phyloP scores from a whole-genome alignment of 2,329 filamentous ascomycete species.

The Sporothrix schenckii region DNA sequence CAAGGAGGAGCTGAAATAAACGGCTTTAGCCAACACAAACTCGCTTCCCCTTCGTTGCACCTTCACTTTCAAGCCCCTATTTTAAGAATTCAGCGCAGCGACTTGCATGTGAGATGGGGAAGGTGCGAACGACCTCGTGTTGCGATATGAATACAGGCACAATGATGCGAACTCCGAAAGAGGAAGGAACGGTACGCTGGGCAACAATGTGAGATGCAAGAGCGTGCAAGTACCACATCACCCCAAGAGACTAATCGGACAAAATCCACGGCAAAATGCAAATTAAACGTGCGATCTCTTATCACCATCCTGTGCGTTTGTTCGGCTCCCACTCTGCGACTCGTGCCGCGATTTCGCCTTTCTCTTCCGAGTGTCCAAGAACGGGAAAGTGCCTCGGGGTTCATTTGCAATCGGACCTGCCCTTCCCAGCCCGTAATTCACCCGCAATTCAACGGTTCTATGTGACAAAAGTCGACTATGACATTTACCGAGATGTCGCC shows the following conservation, averaged over 20 bases:
- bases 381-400: not conserved
- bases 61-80: constrained; percentile 6
- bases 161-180: not conserved
- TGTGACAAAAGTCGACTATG: not conserved
- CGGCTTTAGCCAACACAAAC: not conserved
- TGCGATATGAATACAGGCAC: not conserved
- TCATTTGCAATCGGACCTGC: constrained; percentile 1
- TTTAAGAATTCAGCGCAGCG: not conserved
- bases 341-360: constrained; percentile 23
- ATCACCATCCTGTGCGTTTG: not conserved
- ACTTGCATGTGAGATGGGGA: not conserved
- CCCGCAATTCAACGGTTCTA: not conserved
- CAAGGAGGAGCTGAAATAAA: not conserved
- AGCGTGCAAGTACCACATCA: not conserved
- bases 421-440: constrained; percentile 1
- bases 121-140: not conserved
- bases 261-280: not conserved
- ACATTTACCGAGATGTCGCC: constrained; percentile 13
- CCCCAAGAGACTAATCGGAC: not conserved
- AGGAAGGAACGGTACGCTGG: not conserved
- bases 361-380: constrained; percentile 18
- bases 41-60: not conserved
- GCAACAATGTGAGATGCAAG: not conserved
- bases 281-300: not conserved
- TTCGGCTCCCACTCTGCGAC: not conserved